A percentile compares a stretch with the other conserved stretches of the same genome.
Conservation (phyloP, 2,329 filamentous ascomycete species). For the Xylariaceae sp. region DNA sequence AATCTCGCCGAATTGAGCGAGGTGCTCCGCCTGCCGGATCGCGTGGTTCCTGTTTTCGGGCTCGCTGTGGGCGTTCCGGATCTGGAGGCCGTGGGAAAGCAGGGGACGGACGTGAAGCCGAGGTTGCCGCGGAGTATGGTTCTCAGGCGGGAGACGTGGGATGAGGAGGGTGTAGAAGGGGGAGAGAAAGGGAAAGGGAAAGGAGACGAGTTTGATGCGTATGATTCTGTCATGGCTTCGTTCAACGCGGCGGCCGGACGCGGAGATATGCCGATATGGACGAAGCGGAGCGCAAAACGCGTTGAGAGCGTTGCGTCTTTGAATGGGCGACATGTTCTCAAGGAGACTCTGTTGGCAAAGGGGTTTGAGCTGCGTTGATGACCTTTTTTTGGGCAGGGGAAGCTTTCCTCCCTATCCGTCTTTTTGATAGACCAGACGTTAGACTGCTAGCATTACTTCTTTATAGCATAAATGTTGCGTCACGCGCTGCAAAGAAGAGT, state of each 20-base stretch:
- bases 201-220: conserved; percentile 18
- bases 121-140: conserved; percentile 26
- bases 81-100: no score
- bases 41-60: conserved; percentile 30
- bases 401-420: no score
- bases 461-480: no score
- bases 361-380: conserved; percentile 24
- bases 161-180: conserved; percentile 1
- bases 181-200: conserved; percentile 9
- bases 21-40: conserved; percentile 27
- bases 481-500: no score
- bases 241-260: conserved; percentile 27
- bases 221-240: conserved; percentile 23
- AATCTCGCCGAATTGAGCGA: conserved; percentile 24
- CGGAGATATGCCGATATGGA: conserved; percentile 26
- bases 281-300: conserved; percentile 23
- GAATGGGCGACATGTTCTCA: conserved; percentile 27
- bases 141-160: conserved; percentile 27
- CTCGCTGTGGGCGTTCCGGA: conserved; percentile 28
- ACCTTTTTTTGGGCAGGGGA: no score
- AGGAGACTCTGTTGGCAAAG: conserved; percentile 21
- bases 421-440: no score
- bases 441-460: no score
- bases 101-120: conserved; percentile 27
- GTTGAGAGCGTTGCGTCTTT: conserved; percentile 27